These are phyloP conservation scores for Solioccasus polychromus DNA, from an alignment of 768 basidiomycete genomes.

Conservation along the genomic window DNA sequence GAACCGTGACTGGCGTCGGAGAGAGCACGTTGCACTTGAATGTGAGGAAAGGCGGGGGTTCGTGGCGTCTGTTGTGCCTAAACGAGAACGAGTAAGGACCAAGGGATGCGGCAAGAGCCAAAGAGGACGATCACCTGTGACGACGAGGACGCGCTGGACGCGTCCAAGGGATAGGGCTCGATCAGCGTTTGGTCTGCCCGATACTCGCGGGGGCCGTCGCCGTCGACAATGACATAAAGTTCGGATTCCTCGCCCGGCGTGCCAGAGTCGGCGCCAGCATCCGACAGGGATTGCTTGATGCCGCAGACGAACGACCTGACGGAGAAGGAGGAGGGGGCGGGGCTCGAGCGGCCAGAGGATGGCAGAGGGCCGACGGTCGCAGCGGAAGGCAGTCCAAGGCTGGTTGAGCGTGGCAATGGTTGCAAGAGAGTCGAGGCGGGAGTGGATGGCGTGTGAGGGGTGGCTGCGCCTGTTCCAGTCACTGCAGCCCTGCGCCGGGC, in stretches of 20 bases:
- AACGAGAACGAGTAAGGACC: too few species aligned
- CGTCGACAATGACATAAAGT: constrained; percentile 28
- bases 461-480: neutral
- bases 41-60: constrained; percentile 18
- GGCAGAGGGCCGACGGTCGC: too few species aligned
- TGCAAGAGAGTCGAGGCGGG: constrained; percentile 13
- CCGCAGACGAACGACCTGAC: constrained; percentile 22
- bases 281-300: constrained; percentile 16
- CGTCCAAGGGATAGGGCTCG: constrained; percentile 22
- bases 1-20: constrained; percentile 18
- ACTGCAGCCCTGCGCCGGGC: constrained; percentile 31
- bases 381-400: constrained; percentile 4
- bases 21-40: constrained; percentile 21
- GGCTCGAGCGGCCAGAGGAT: too few species aligned
- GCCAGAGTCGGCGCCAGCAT: too few species aligned
- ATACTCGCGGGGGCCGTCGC: constrained; percentile 8
- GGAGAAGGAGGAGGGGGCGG: constrained; percentile 11
- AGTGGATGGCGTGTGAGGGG: constrained; percentile 18
- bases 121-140: constrained; percentile 17
- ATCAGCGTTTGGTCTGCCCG: constrained; percentile 17
- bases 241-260: constrained; percentile 16
- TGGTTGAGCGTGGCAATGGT: constrained; percentile 27
- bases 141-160: constrained; percentile 22
- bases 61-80: constrained; percentile 19
- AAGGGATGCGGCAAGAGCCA: too few species aligned